phyloP scores from a whole-genome alignment of 805 yeast species.

The Hanseniaspora guilliermondii region DNA sequence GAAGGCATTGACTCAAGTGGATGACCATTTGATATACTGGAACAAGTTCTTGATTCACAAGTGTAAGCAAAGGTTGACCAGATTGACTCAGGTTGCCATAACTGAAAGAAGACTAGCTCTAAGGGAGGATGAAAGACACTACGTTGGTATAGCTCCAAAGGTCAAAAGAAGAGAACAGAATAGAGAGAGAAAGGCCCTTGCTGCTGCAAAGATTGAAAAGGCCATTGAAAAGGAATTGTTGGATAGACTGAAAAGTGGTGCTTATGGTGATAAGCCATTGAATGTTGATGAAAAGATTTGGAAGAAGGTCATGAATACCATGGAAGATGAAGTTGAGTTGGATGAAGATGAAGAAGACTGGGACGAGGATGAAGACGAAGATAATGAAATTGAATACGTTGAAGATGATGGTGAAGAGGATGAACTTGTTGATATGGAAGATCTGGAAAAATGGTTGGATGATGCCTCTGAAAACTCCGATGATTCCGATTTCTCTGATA shows the following conservation, averaged over 20 bases:
- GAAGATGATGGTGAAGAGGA: constrained; percentile 84
- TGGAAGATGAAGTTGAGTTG: constrained; percentile 53
- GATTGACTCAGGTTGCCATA: constrained; percentile 88
- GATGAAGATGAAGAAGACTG: constrained; percentile 35
- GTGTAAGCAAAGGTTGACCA: constrained; percentile 90
- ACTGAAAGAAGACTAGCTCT: constrained; percentile 88
- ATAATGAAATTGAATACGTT: constrained; percentile 69
- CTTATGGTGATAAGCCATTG: constrained; percentile 94
- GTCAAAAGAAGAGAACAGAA: constrained; percentile 88
- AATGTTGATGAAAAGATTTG: constrained; percentile 93
- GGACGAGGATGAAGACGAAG: constrained; percentile 38
- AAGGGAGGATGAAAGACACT: constrained; percentile 82
- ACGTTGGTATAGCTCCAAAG: constrained; percentile 85
- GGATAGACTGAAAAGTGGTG: constrained; percentile 92
- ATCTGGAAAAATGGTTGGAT: constrained; percentile 76
- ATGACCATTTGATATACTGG: constrained; percentile 82
- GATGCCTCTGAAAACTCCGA: constrained; percentile 32
- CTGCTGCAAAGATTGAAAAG: constrained; percentile 92
- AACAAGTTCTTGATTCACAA: constrained; percentile 80
- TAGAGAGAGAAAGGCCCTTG: constrained; percentile 90
- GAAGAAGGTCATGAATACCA: constrained; percentile 82
- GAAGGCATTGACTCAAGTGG: constrained; percentile 79
- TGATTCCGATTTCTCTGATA: constrained; percentile 28
- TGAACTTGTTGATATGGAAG: constrained; percentile 84
- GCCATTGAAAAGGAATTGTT: constrained; percentile 91